Conservation (phyloP, 306 rosid genomes). For the Biancaea sappan region DNA sequence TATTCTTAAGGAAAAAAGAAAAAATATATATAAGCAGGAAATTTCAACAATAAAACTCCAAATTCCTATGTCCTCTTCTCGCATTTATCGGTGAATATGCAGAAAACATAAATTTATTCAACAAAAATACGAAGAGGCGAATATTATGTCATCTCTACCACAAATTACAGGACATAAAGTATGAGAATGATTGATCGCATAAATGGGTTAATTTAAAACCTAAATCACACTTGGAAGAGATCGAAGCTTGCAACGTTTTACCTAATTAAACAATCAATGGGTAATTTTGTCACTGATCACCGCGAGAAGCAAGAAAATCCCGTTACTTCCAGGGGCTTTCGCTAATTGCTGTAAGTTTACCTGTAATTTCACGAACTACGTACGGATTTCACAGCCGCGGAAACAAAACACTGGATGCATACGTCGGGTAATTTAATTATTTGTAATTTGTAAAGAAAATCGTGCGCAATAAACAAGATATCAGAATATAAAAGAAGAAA, state of each 20-base stretch:
- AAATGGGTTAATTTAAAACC: conserved; percentile 14
- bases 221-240: conserved; percentile 24
- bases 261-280: conserved; percentile 31
- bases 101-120: not conserved
- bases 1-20: not conserved
- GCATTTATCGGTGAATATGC: not conserved
- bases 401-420: not conserved
- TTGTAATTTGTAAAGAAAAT: not conserved
- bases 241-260: conserved; percentile 32
- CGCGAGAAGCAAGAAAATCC: conserved; percentile 12
- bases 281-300: conserved; percentile 39
- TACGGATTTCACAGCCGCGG: conserved; percentile 3
- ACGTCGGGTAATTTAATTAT: not conserved
- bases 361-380: conserved; percentile 10
- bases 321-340: conserved; percentile 10
- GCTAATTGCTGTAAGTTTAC: not conserved
- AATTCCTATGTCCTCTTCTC: not conserved
- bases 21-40: not conserved
- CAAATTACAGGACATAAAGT: not conserved
- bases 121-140: not conserved
- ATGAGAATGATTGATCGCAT: not conserved
- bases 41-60: not conserved
- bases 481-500: conserved; percentile 3
- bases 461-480: not conserved
- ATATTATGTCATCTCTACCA: not conserved